Conservation (phyloP, 495 filamentous ascomycete genomes). For the Podospora bellae-mahoneyi region DNA sequence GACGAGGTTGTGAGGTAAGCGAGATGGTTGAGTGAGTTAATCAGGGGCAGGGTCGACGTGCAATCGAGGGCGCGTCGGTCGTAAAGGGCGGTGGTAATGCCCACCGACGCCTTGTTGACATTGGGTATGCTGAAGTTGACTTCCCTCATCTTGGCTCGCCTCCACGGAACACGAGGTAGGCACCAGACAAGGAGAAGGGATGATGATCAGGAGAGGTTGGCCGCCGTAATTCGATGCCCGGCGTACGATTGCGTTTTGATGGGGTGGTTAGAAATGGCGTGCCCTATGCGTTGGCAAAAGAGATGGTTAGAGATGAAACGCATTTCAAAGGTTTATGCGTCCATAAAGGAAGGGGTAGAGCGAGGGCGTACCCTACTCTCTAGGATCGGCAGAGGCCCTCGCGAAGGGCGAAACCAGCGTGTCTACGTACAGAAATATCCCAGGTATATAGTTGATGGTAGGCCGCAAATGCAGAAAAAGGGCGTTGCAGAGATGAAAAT, state of each 20-base stretch:
- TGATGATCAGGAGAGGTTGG: not conserved
- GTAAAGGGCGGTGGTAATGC: constrained; percentile 97
- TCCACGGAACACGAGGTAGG: constrained; percentile 31
- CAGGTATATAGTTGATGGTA: not conserved
- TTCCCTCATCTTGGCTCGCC: constrained; percentile 77
- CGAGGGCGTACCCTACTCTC: constrained; percentile 13
- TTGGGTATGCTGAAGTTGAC: constrained; percentile 99
- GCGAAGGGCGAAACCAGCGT: constrained; percentile 12
- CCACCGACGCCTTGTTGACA: constrained; percentile 99
- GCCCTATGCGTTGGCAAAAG: constrained; percentile 7
- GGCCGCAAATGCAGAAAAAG: not conserved
- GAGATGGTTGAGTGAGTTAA: constrained; percentile 97
- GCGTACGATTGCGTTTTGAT: constrained; percentile 5
- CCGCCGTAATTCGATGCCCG: not conserved
- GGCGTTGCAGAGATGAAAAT: not conserved
- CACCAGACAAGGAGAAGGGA: constrained; percentile 32
- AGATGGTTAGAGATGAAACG: constrained; percentile 21
- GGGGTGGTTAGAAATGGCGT: not conserved
- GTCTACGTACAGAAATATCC: constrained; percentile 4
- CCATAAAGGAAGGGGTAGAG: not conserved
- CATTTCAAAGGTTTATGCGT: constrained; percentile 14
- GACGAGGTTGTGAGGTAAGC: constrained; percentile 98
- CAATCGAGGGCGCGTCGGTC: constrained; percentile 96
- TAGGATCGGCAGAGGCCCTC: not conserved
- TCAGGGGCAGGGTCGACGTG: constrained; percentile 92